phyloP scores from a whole-genome alignment of 176 grass and related monocot genomes.

The Olyra latifolia region DNA sequence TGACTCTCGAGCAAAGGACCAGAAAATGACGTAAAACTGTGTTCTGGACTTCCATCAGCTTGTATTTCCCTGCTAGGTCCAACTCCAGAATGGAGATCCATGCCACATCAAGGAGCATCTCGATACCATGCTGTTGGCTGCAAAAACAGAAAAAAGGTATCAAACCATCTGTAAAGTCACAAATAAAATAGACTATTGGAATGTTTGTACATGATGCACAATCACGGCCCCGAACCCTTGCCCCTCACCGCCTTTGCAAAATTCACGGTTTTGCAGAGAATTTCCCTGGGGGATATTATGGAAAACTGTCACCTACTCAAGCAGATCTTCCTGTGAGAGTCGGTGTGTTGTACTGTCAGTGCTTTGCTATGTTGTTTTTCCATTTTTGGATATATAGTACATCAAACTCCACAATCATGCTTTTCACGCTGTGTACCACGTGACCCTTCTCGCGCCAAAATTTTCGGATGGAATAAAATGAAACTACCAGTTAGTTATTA shows the following conservation, averaged over 20 bases:
- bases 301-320: constrained; percentile 6
- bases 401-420: neutral
- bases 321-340: neutral
- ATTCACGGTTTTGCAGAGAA: too few species aligned
- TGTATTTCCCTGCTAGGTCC: neutral
- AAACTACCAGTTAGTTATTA: neutral
- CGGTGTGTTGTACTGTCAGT: neutral
- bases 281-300: neutral
- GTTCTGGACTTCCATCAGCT: neutral
- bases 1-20: neutral
- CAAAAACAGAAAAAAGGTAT: constrained; percentile 1
- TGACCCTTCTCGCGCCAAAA: neutral
- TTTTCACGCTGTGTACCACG: neutral
- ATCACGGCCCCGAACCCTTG: neutral
- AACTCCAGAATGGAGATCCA: constrained; percentile 4
- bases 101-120: constrained; percentile 1
- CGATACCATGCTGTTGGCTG: neutral
- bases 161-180: neutral
- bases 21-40: neutral
- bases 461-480: neutral
- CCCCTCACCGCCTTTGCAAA: neutral
- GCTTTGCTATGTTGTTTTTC: too few species aligned
- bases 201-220: neutral
- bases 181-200: neutral
- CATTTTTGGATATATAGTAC: neutral